Percentiles rank a stretch among this genome's conserved stretches.
These are phyloP conservation scores for Nasturtium officinale DNA, from an alignment of 345 rosid genomes.

Conservation along the genomic window DNA sequence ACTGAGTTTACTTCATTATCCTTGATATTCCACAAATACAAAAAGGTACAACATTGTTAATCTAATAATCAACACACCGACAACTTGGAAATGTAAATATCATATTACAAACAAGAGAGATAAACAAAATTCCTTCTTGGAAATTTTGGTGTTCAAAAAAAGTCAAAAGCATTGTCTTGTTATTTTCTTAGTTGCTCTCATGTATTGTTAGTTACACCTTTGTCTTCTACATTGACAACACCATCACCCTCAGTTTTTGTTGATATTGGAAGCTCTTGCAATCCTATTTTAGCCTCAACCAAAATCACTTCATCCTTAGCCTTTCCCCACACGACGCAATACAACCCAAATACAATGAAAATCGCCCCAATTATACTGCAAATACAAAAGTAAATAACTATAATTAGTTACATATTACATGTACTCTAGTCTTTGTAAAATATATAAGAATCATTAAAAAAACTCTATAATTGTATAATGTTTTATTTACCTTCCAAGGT, in stretches of 20 bases:
- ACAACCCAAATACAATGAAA: constrained; percentile 73
- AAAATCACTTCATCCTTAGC: constrained; percentile 55
- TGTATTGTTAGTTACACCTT: constrained; percentile 17
- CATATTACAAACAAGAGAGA: constrained; percentile 32
- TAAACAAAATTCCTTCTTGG: constrained; percentile 23
- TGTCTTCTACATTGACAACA: neutral
- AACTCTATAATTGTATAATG: neutral
- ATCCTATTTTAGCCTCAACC: constrained; percentile 41
- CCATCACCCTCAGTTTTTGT: constrained; percentile 34
- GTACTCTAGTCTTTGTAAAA: neutral
- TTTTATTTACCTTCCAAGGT: constrained; percentile 78
- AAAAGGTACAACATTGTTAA: constrained; percentile 1
- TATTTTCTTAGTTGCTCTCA: neutral
- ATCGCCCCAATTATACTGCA: constrained; percentile 79
- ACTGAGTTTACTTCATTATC: constrained; percentile 1
- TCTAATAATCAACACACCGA: neutral
- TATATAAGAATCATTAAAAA: neutral
- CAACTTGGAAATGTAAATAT: constrained; percentile 5
- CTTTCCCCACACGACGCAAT: constrained; percentile 92
- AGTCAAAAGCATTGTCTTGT: constrained; percentile 6
- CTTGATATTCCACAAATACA: neutral
- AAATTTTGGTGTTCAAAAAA: constrained; percentile 38
- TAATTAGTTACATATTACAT: neutral
- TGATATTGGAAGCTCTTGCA: constrained; percentile 55
- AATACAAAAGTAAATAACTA: neutral